Base-by-base conservation (phyloP, 805 yeast genomes). In the Wickerhamomyces xylosicus region DNA sequence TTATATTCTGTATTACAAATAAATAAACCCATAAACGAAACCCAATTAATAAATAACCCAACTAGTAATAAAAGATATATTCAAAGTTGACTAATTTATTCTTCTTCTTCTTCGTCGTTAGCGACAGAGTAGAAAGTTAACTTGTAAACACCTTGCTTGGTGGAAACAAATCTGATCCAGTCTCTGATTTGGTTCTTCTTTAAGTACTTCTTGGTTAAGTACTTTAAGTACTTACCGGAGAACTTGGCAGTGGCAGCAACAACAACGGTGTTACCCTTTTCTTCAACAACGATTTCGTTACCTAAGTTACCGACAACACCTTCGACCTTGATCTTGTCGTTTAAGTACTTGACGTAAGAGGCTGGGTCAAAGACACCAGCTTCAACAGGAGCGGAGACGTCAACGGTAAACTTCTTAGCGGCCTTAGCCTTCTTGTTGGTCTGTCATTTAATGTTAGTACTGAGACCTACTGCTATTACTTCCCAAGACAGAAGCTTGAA, bases 171-270 rank as follows among this genome's bases (percentile, higher is more conserved):
- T 80, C 97, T 92, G 73, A 90, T 89, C 97, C 97, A 90, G 79
- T 92, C 97, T 79, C 97, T 87, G 77, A 90, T 85, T 75, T 85
- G 95, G 90, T 89, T 86, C 85, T 92, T 92, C 95, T 90, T 94
- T 74, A 92, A 85, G 92, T 85, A 92, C 79, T 95, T 90, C 87
- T 92, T 94, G 64, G 97, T 85, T 68, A 92, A 77, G 94, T 92
- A 92, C 79, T 94, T 92, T 70, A 90, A 82, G 95, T 92, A 92
- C 77, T 94, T 90, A 75, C 98, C 99, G 57, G 97, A 89, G 92
- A 92, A 90, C 75, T 86, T 82, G 71, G 95, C 71, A 71, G 82
- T 79, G 55, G 97, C 74, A 54, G 74, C 78, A 66, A 87, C 85
- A 64, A 92, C 86, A 65, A 85, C 80, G 66, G 85, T 78, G 74